These are phyloP conservation scores for Solanum hybrid DNA, from an alignment of 305 asterid species.

Conservation along the genomic window DNA sequence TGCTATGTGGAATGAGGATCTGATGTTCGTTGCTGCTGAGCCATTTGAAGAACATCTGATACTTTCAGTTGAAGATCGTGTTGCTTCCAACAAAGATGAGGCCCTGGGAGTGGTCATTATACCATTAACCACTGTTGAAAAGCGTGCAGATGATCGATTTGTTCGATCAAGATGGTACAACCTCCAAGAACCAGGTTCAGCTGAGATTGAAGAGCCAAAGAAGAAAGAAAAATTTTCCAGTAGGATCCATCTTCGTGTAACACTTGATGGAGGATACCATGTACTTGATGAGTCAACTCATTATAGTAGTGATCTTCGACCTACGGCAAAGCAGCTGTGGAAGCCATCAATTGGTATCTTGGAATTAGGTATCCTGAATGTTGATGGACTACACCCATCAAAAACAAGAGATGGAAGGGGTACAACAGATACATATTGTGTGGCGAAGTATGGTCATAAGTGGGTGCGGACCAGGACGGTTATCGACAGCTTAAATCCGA, in stretches of 20 bases:
- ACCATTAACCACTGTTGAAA: slow-evolving; percentile 52
- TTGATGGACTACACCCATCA: slow-evolving; percentile 62
- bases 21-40: slow-evolving; percentile 85
- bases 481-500: slow-evolving; percentile 66
- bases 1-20: slow-evolving; percentile 71
- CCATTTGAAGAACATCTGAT: slow-evolving; percentile 77
- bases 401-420: slow-evolving; percentile 62
- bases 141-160: slow-evolving; percentile 59
- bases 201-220: slow-evolving; percentile 47
- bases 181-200: slow-evolving; percentile 32
- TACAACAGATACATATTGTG: slow-evolving; percentile 67
- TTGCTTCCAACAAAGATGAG: slow-evolving; percentile 58
- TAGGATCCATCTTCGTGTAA: slow-evolving; percentile 61
- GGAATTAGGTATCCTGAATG: slow-evolving; percentile 64
- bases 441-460: slow-evolving; percentile 86
- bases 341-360: slow-evolving; percentile 63
- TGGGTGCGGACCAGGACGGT: slow-evolving; percentile 86
- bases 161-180: slow-evolving; percentile 66
- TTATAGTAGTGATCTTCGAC: slow-evolving; percentile 82
- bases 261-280: slow-evolving; percentile 92
- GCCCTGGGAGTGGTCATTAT: slow-evolving; percentile 48
- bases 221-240: slow-evolving; percentile 61
- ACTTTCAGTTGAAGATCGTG: slow-evolving; percentile 60
- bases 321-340: slow-evolving; percentile 86
- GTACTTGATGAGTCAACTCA: slow-evolving; percentile 89